Base-by-base conservation (phyloP, 2,329 filamentous ascomycete species). In the Apiospora kogelbergensis region DNA sequence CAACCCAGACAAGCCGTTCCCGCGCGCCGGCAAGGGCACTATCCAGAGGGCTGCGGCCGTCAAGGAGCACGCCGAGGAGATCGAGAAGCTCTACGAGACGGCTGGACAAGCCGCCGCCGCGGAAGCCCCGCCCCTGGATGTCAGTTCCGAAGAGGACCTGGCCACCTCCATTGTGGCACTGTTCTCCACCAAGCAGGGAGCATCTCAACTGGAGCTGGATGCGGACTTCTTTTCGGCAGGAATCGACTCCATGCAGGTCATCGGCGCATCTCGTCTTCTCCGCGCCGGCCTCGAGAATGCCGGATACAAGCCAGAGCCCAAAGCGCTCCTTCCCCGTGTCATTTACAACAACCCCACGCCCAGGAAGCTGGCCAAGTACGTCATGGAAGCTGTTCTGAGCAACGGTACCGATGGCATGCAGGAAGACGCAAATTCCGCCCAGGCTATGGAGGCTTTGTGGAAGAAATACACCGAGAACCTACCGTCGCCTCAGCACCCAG, bases 231-330 rank as follows among this genome's bases (percentile, higher is more conserved):
- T 84, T 70, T 76, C 78, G 0, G 77, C 46, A 41, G 82, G 80
- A 17, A 74, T 84, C 66, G 80, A 84, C 66, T 83, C 82, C 1
- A 74, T 84, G 71, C 78, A 83, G 65, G 80, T 83, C 7, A 82
- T 82, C 64, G 77, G 76, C 53, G 73, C 80, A 68, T 75, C 78
- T 45, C 72, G 77, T 64, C 72, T 84, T 66, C 74, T 85, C 11
- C 76, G 75, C 10, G 70, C 73, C 2, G 78, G 79, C 2, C 70
- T 83, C 0, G 73, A 78, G 40, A 76, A 77, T 0, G 74, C 76
- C 0, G 78, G 78, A 0, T 67, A 73, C 40, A 75, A 80, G 0
- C 72, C 74, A 1, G 41, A 26, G 0, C 63, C 63, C 41, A 45
- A 33, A 15, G 63, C 41, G 1, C 69, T 81, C 1, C 78, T 81